Evolutionary conservation across 2,329 filamentous ascomycete species (phyloP).

Genomic region (Zarea fungicola): DNA sequence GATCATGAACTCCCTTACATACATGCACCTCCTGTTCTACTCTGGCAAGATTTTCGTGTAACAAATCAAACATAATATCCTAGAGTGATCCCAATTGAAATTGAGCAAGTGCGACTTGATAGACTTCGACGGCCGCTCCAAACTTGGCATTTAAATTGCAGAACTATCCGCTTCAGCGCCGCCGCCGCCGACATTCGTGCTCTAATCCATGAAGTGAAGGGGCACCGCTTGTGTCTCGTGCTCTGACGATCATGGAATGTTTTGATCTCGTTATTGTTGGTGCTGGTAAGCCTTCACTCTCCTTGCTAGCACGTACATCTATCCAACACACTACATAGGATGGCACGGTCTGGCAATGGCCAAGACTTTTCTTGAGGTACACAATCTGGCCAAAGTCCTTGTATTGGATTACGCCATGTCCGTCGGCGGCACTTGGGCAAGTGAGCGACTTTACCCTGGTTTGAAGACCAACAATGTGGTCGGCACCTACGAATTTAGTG

Average conservation of each 20-base stretch:
- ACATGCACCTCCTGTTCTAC: not conserved
- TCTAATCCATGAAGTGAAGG: not conserved
- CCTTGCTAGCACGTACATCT: not conserved
- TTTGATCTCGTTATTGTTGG: not conserved
- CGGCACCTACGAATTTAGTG: slow-evolving; percentile 58
- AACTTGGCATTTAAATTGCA: not conserved
- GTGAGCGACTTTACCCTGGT: slow-evolving; percentile 52
- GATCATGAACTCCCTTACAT: too few relatives aligned
- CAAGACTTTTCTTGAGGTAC: not conserved
- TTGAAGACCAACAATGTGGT: slow-evolving; percentile 60
- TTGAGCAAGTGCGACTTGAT: not conserved
- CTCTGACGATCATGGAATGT: not conserved
- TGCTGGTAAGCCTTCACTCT: not conserved
- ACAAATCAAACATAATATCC: not conserved
- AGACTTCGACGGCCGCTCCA: not conserved
- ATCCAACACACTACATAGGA: not conserved
- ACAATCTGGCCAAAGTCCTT: too few relatives aligned
- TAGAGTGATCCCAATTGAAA: not conserved
- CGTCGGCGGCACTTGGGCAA: slow-evolving; percentile 57
- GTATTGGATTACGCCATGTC: too few relatives aligned
- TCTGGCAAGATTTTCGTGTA: not conserved
- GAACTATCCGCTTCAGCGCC: not conserved
- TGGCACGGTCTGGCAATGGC: not conserved
- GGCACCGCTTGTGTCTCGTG: not conserved
- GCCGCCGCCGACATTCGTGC: not conserved